Evolutionary conservation across 202 grass and related monocot genomes (phyloP), one percentile per base, ranked within the genome.

Genomic region (Zizania palustris): DNA sequence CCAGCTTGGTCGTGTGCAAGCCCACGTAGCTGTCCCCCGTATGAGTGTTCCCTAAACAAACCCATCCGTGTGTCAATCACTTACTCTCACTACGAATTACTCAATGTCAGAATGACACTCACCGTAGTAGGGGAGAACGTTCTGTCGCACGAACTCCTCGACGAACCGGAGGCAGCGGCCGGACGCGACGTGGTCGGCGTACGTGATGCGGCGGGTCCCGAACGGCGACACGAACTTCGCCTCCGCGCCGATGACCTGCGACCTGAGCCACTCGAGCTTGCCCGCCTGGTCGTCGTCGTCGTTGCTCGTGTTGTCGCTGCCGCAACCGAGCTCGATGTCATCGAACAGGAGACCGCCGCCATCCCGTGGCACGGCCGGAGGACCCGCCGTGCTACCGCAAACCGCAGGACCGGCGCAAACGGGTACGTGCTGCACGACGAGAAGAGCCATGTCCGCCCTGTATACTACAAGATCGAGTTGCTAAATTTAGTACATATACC

Each of bases 101-200:
- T 10, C 16, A 1, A 39, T 16, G 6, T 34, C 8, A 9, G 3
- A 8, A 63, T 3, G 50, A 48, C n/a, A 18, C 67, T 18, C 8
- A 92, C 89, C 92, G 7, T 96, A 92, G 44, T 72, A 77, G 20
- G 92, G 92, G 48, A 96, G 89, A 19, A 89, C 77, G 62, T 89
- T 78, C 1, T 51, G 44, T 34, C 67, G 53, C 58, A 96, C 65
- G 51, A 89, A 92, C 22, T 96, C 83, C 63, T 96, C 92, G n/a
- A 85, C 62, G 64, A 82, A 87, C 0, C 79, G 80, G 34, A 93
- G 75, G 75, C 82, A 76, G 66, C 72, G 81, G 9, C 85, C 88
- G 11, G 91, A 88, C 11, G 91, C 91, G 0, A 85, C 87, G 78
- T 85, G 86, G 69, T 96, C 92, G 41, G 86, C 86, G 77, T 96